These are phyloP conservation scores for Hibiscus mutabilis DNA, from an alignment of 345 rosid genomes.

Conservation along the genomic window DNA sequence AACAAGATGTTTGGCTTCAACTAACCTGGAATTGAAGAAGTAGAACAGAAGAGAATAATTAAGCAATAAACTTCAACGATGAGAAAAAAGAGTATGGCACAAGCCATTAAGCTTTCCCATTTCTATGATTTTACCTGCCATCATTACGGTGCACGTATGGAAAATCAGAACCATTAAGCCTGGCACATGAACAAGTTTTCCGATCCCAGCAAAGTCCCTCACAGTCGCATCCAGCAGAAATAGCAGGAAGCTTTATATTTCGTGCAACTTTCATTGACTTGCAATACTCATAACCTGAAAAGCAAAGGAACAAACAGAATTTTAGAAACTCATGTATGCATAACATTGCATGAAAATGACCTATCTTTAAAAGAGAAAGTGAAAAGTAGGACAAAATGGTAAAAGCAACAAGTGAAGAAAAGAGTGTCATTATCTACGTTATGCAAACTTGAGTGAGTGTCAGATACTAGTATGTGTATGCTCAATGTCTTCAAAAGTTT, in stretches of 20 bases:
- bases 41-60: not conserved
- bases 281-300: constrained; percentile 60
- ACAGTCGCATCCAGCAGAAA: constrained; percentile 57
- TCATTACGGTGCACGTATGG: constrained; percentile 79
- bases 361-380: not conserved
- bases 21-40: constrained; percentile 35
- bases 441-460: not conserved
- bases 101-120: not conserved
- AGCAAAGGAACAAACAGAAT: not conserved
- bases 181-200: constrained; percentile 67
- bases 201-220: constrained; percentile 54
- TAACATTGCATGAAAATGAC: not conserved
- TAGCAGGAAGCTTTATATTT: constrained; percentile 51
- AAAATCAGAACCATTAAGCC: constrained; percentile 70
- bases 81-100: constrained; percentile 6
- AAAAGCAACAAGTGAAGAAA: not conserved
- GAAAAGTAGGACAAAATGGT: not conserved
- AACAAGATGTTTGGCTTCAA: constrained; percentile 75
- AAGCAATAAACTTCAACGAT: not conserved
- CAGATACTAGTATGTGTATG: not conserved
- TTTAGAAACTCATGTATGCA: not conserved
- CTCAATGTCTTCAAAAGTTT: not conserved
- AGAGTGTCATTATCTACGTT: not conserved
- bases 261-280: constrained; percentile 47
- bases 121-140: constrained; percentile 61